These are phyloP conservation scores for Samsoniella hepiali DNA, from an alignment of 2,329 filamentous ascomycete species.

Conservation along the genomic window DNA sequence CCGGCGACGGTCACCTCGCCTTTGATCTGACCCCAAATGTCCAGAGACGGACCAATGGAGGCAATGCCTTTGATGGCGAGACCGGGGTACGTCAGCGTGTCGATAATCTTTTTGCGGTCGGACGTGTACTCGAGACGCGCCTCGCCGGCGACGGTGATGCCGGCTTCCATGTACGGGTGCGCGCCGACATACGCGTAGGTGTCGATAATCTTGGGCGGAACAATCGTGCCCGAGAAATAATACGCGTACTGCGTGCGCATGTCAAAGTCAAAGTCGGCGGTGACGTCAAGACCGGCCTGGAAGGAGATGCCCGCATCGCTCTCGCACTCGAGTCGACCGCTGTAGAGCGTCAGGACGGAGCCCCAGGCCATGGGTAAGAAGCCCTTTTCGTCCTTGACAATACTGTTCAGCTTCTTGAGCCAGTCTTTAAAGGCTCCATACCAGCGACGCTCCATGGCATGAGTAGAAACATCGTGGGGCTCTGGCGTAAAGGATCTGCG, in stretches of 20 bases:
- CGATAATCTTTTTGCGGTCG: constrained; percentile 18
- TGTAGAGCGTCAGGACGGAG: constrained; percentile 19
- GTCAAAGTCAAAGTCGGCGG: neutral
- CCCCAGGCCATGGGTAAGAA: constrained; percentile 18
- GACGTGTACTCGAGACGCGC: constrained; percentile 9
- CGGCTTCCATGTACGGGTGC: constrained; percentile 12
- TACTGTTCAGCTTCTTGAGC: constrained; percentile 21
- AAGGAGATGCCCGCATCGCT: constrained; percentile 12
- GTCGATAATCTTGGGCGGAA: constrained; percentile 19
- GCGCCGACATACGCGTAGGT: constrained; percentile 19
- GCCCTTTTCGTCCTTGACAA: constrained; percentile 18
- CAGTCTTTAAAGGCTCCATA: constrained; percentile 22
- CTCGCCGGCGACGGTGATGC: constrained; percentile 18
- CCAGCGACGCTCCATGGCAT: constrained; percentile 19
- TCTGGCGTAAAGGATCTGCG: neutral
- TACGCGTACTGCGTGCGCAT: constrained; percentile 23
- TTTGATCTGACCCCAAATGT: constrained; percentile 19
- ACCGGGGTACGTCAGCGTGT: constrained; percentile 20
- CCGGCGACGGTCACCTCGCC: constrained; percentile 13
- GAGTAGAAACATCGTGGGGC: neutral
- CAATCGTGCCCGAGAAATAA: constrained; percentile 20
- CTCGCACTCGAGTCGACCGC: constrained; percentile 1
- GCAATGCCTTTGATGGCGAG: constrained; percentile 22
- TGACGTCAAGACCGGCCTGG: neutral
- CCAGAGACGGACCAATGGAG: constrained; percentile 22